Conservation (phyloP, 805 yeast species). For the Monosporozyma yasuniensis region DNA sequence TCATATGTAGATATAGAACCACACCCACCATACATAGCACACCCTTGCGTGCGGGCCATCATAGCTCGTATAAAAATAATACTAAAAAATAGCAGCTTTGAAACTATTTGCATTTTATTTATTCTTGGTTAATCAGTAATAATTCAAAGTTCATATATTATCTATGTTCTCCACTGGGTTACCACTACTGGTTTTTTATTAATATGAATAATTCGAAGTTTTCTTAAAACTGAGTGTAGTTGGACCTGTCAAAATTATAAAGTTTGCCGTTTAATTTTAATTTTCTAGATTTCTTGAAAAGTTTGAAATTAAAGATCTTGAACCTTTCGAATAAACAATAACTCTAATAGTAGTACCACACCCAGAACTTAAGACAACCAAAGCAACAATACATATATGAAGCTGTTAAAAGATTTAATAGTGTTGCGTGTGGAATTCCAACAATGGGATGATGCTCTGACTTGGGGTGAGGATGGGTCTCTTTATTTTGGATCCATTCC, state of each 20-base stretch:
- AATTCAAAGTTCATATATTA: neutral
- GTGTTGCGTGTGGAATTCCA: slow-evolving; percentile 23
- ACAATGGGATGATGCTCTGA: slow-evolving; percentile 19
- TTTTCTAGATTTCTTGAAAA: neutral
- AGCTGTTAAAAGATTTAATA: slow-evolving; percentile 21
- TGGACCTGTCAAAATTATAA: neutral
- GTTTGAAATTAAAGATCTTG: neutral
- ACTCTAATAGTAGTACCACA: neutral
- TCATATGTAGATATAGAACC: slow-evolving; percentile 81
- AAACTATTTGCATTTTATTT: neutral
- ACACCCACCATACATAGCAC: slow-evolving; percentile 42
- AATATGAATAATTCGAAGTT: too few relatives aligned
- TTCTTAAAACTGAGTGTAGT: too few relatives aligned
- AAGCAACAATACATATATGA: slow-evolving; percentile 11
- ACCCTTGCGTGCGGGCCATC: slow-evolving; percentile 8
- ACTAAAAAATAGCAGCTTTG: neutral
- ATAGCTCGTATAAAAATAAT: neutral
- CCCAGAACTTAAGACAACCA: neutral
- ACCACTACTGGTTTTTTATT: too few relatives aligned
- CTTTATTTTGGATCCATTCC: slow-evolving; percentile 22
- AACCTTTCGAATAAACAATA: neutral
- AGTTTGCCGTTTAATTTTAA: neutral
- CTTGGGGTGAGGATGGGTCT: slow-evolving; percentile 27
- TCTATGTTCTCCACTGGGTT: neutral
- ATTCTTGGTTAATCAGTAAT: neutral